phyloP scores from a whole-genome alignment of 2,329 filamentous ascomycete species.

The Paecilomyces niveus region DNA sequence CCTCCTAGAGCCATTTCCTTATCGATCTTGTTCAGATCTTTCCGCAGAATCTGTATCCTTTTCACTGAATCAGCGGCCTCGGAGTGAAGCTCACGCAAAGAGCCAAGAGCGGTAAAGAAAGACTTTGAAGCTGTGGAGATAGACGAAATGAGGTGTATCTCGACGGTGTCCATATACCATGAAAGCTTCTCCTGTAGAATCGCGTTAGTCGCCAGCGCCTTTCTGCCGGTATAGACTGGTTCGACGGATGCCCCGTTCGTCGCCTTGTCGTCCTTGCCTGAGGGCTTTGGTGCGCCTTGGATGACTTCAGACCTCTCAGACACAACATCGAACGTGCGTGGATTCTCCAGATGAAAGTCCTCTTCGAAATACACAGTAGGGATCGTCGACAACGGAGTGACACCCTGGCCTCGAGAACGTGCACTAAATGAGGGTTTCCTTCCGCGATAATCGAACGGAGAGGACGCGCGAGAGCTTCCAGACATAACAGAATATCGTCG shows the following conservation, averaged over 20 bases:
- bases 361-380: conserved; percentile 92
- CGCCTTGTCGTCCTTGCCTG: conserved; percentile 46
- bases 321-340: conserved; percentile 90
- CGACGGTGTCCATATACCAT: conserved; percentile 99
- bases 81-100: conserved; percentile 79
- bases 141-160: conserved; percentile 91
- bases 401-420: conserved; percentile 56
- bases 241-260: conserved; percentile 53
- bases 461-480: conserved; percentile 33
- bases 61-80: conserved; percentile 88
- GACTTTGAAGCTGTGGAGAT: conserved; percentile 94
- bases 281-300: conserved; percentile 52
- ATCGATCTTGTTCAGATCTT: conserved; percentile 74
- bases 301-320: conserved; percentile 96
- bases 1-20: conserved; percentile 80
- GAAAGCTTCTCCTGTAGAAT: conserved; percentile 97
- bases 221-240: conserved; percentile 55
- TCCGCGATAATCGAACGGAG: conserved; percentile 44
- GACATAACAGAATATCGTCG: conserved; percentile 37
- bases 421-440: conserved; percentile 46
- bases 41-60: conserved; percentile 72
- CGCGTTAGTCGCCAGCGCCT: conserved; percentile 88
- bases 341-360: conserved; percentile 91
- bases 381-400: conserved; percentile 84
- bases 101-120: conserved; percentile 91